A percentile compares a stretch with the other conserved stretches of the same genome.
These are phyloP conservation scores for Pyrenula massariospora DNA, from an alignment of 495 filamentous ascomycete genomes.

Conservation along the genomic window DNA sequence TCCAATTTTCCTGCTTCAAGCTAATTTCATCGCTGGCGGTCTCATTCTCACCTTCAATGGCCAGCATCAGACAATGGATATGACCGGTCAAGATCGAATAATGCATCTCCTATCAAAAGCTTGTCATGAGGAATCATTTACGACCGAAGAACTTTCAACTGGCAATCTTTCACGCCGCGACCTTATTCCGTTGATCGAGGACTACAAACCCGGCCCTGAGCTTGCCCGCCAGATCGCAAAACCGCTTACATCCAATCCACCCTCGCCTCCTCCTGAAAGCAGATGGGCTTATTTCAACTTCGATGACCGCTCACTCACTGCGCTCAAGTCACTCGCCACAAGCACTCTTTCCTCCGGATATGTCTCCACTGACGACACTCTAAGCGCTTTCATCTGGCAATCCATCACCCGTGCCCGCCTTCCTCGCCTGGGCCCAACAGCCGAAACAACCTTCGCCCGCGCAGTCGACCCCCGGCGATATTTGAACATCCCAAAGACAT, in stretches of 20 bases:
- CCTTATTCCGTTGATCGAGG: conserved; percentile 29
- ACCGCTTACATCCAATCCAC: conserved; percentile 4
- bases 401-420: conserved; percentile 30
- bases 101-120: conserved; percentile 42
- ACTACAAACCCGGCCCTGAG: conserved; percentile 18
- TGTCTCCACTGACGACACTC: conserved; percentile 42
- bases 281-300: conserved; percentile 4
- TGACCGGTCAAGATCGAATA: conserved; percentile 37
- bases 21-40: conserved; percentile 37
- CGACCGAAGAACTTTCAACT: conserved; percentile 24
- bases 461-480: conserved; percentile 38
- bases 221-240: conserved; percentile 21
- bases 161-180: conserved; percentile 32
- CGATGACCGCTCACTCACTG: conserved; percentile 18
- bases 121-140: conserved; percentile 32
- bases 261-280: too few relatives aligned
- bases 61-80: conserved; percentile 41
- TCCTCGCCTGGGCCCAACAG: conserved; percentile 19
- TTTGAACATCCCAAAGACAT: conserved; percentile 27
- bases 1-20: conserved; percentile 37
- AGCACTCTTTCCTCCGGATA: conserved; percentile 13
- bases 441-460: conserved; percentile 27
- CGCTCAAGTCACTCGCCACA: conserved; percentile 28
- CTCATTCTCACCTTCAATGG: conserved; percentile 33
- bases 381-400: conserved; percentile 45